Evolutionary conservation across 2,329 filamentous ascomycete species (phyloP), one percentile per base, ranked within the genome.

Genomic region (Epichloe elymi): DNA sequence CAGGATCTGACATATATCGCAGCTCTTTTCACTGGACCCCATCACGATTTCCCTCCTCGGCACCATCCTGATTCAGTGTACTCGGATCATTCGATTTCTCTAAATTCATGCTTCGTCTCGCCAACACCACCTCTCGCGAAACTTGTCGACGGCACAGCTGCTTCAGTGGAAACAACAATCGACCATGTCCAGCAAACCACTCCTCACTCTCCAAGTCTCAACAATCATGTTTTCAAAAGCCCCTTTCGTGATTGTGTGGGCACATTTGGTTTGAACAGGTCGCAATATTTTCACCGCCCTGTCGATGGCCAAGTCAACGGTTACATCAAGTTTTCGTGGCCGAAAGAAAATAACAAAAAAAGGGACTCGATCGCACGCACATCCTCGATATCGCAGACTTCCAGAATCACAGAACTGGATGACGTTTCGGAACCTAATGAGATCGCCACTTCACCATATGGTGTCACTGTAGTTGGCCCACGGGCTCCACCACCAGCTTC

Each of bases 311-410:
- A 59, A 42, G 64, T 69, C 35, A 68, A 69, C 46, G 65, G 66
- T 2, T 69, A 69, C 53, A 61, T 69, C 51, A 69, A 69, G 49
- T 66, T 69, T 45, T 60, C 63, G 46, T 68, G 66, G 66, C 61
- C 62, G n/a, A 48, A 58, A 42, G 54, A 54, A 40, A 45, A 33
- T 30, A 33, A 35, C 6, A 44, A 5, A 45, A 45, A 47, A 5
- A 48, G 35, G 12, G 20, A 17, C 14, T 41, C 50, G 1, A 26
- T 14, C 12, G 17, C 8, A 4, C 33, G 17, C 26, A 44, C 47
- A 11, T 26, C 42, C 4, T 38, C 48, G 3, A 20, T 30, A 23
- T 44, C 39, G 1, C 19, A 33, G n/a, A 4, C 23, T 26, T n/a
- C 50, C 7, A 47, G 40, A 33, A 48, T 53, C 10, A 39, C 46